These are phyloP conservation scores for Aspergillus caelatus DNA, from an alignment of 2,329 filamentous ascomycete genomes.

Conservation along the genomic window DNA sequence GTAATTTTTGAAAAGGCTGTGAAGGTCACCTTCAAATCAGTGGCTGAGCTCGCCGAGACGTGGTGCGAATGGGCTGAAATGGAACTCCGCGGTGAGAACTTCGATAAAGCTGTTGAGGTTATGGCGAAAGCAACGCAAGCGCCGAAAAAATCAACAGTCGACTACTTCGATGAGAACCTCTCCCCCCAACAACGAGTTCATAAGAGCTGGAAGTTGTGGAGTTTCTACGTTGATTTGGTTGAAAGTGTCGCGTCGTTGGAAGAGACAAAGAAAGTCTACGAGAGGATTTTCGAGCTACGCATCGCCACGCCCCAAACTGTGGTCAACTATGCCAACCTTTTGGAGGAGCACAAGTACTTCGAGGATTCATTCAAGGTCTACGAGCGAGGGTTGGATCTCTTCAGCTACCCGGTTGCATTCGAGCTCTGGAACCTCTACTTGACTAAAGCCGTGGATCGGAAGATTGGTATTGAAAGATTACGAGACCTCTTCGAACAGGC, in stretches of 20 bases:
- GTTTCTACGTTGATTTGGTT: constrained; percentile 97
- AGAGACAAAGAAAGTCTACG: constrained; percentile 92
- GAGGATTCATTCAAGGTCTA: constrained; percentile 99
- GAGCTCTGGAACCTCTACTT: constrained; percentile 98
- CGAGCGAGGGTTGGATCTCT: constrained; percentile 94
- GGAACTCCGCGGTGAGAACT: constrained; percentile 94
- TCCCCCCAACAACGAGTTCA: constrained; percentile 95
- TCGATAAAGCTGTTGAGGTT: constrained; percentile 89
- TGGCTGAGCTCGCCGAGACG: constrained; percentile 95
- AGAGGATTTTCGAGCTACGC: constrained; percentile 95
- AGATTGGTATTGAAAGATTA: constrained; percentile 91
- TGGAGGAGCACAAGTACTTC: constrained; percentile 93
- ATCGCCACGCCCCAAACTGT: constrained; percentile 98
- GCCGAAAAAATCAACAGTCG: constrained; percentile 96
- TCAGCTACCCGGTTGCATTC: constrained; percentile 96
- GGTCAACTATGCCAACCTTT: constrained; percentile 94
- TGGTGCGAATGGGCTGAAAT: constrained; percentile 99
- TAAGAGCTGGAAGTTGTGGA: constrained; percentile 99
- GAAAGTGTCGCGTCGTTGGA: constrained; percentile 90
- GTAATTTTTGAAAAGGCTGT: constrained; percentile 97
- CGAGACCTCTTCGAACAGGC: constrained; percentile 97
- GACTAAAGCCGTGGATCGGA: constrained; percentile 93
- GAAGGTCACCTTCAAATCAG: constrained; percentile 96
- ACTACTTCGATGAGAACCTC: constrained; percentile 95
- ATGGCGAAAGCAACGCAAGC: constrained; percentile 97